Evolutionary conservation across 768 basidiomycete genomes (phyloP), one percentile per base, ranked within the genome.

Genomic region (Phlebiopsis flavidoalba): DNA sequence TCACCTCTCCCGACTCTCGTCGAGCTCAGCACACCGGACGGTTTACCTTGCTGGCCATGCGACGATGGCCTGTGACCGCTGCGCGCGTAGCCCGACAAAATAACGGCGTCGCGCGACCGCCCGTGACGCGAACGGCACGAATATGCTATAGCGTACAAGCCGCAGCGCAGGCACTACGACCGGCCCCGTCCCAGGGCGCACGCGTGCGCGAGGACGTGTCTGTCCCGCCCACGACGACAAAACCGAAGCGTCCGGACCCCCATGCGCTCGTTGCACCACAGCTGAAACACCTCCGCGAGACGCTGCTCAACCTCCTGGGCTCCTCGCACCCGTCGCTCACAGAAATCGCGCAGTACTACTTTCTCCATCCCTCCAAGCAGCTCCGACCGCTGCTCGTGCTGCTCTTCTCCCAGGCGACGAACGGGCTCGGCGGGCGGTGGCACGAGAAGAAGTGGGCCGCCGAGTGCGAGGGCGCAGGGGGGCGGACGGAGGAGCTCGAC

Each of bases 291-390:
- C 78, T 99, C 46, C 86, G 88, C 60, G 79, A 82, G 19, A 87
- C 83, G 53, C 79, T 98, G 48, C 78, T 94, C 61, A 76, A 79
- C 61, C 81, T 98, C 45, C 81, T 98, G 7, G 95, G 93, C 19
- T 88, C 91, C 2, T 89, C 93, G 8, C 93, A 98, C 72, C 91
- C 96, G 0, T 84, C 86, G 3, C 85, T 98, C 55, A 85, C 88
- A 61, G 86, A 91, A 55, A 87, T 97, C 57, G 95, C 96, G 2
- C 84, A 91, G 64, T 95, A 92, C 75, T 98, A 97, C 77, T 98
- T 98, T 71, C 75, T 88, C 53, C 86, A 91, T 60, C 88, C 89
- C 14, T 91, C 93, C 11, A 95, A 95, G 70, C 95, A 98, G 69
- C 79, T 98, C 26, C 84, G 97, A 6, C 94, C 97, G 2, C 76